Conservation (phyloP, 2,329 filamentous ascomycete species). For the Harringtonia lauricola region DNA sequence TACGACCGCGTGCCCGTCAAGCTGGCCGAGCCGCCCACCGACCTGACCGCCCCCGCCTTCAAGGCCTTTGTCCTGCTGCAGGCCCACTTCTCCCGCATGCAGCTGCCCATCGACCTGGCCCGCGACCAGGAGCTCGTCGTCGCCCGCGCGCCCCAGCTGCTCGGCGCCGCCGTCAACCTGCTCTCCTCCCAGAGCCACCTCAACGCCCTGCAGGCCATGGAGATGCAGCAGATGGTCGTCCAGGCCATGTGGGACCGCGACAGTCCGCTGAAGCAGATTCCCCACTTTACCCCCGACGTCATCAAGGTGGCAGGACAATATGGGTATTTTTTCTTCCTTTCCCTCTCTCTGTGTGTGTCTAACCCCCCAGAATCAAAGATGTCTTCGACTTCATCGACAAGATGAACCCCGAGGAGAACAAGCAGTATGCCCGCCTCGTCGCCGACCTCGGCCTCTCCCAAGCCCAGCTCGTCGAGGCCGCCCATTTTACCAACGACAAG, state of each 20-base stretch:
- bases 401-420: constrained; percentile 92
- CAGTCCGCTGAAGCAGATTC: constrained; percentile 93
- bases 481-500: constrained; percentile 88
- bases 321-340: constrained; percentile 40
- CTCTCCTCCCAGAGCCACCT: constrained; percentile 91
- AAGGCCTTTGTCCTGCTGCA: constrained; percentile 96
- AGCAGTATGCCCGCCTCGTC: constrained; percentile 67
- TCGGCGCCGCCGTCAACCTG: constrained; percentile 90
- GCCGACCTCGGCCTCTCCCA: constrained; percentile 70
- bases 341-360: neutral
- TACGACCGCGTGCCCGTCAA: constrained; percentile 94
- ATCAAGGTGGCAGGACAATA: constrained; percentile 74
- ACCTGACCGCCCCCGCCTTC: constrained; percentile 91
- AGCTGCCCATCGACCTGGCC: constrained; percentile 85
- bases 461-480: constrained; percentile 76
- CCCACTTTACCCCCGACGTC: constrained; percentile 76
- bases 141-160: constrained; percentile 71
- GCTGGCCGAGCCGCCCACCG: constrained; percentile 72
- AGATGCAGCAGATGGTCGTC: constrained; percentile 98
- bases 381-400: constrained; percentile 98
- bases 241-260: constrained; percentile 99
- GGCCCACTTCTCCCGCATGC: constrained; percentile 95
- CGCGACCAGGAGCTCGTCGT: constrained; percentile 91
- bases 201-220: constrained; percentile 97
- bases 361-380: constrained; percentile 61